Conservation (phyloP, 2,329 filamentous ascomycete genomes). For the Fusarium gaditjirri region DNA sequence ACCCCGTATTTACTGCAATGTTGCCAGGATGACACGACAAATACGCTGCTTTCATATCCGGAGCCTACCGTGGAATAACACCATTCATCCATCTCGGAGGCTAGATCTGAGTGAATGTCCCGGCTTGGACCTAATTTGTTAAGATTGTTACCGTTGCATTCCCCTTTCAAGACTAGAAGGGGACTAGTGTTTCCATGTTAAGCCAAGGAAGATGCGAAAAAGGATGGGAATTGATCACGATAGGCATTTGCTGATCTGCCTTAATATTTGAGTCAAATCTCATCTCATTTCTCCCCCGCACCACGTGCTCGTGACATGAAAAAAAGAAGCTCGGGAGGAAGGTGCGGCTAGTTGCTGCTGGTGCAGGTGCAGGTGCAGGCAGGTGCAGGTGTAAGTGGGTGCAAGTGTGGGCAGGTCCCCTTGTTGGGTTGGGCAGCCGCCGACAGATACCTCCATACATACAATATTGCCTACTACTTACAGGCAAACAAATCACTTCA, state of each 20-base stretch:
- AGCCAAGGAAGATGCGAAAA: neutral
- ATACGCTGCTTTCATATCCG: neutral
- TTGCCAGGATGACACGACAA: constrained; percentile 21
- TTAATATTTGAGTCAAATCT: neutral
- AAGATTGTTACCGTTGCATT: constrained; percentile 7
- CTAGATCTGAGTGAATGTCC: neutral
- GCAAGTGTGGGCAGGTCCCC: constrained; percentile 6
- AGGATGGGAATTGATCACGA: constrained; percentile 9
- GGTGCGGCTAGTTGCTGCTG: neutral
- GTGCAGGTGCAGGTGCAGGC: neutral
- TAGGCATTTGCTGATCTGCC: neutral
- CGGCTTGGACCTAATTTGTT: neutral
- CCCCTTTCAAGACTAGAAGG: constrained; percentile 1
- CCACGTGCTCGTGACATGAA: constrained; percentile 37
- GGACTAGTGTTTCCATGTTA: neutral
- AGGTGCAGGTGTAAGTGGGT: neutral
- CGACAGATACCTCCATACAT: constrained; percentile 3
- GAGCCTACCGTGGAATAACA: constrained; percentile 29
- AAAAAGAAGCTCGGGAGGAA: constrained; percentile 18
- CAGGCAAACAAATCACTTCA: constrained; percentile 17
- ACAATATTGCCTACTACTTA: neutral
- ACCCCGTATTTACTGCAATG: constrained; percentile 3
- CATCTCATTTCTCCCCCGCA: constrained; percentile 28
- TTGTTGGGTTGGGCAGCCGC: constrained; percentile 17
- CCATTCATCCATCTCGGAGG: constrained; percentile 4